Evolutionary conservation across 352 stramenopile species (phyloP).

Genomic region (Phytophthora citricola): DNA sequence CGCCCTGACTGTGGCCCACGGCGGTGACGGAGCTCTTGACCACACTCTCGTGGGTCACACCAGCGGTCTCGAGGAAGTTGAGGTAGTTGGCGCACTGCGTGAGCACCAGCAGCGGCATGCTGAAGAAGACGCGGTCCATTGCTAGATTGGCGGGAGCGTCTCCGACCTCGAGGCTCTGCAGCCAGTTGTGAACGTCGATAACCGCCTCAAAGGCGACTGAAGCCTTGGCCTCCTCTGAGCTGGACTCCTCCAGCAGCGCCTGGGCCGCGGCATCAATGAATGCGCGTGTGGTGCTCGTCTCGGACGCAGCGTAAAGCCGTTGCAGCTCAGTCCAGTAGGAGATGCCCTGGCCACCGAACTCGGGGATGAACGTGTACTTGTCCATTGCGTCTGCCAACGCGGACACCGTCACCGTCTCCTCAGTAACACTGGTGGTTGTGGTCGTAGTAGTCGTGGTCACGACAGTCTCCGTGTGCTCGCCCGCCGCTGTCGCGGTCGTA

Average conservation of each 20-base stretch:
- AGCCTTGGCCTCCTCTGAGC: slow-evolving; percentile 35
- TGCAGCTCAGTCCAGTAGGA: slow-evolving; percentile 74
- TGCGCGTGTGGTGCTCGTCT: slow-evolving; percentile 31
- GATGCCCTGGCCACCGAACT: slow-evolving; percentile 79
- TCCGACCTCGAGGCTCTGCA: slow-evolving; percentile 39
- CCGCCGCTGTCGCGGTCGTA: slow-evolving; percentile 24
- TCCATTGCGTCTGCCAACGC: slow-evolving; percentile 35
- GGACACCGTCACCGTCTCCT: slow-evolving; percentile 19
- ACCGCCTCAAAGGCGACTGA: slow-evolving; percentile 60
- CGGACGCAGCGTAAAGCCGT: slow-evolving; percentile 49
- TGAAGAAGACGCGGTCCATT: slow-evolving; percentile 63
- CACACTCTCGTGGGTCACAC: slow-evolving; percentile 67
- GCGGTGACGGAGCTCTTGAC: slow-evolving; percentile 49
- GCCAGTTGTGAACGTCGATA: slow-evolving; percentile 64
- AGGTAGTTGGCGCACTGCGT: slow-evolving; percentile 85
- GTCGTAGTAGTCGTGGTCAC: slow-evolving; percentile 28
- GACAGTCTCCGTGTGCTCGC: slow-evolving; percentile 36
- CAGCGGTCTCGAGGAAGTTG: slow-evolving; percentile 59
- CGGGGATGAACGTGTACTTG: slow-evolving; percentile 47
- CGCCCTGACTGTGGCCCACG: slow-evolving; percentile 82
- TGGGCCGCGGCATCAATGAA: slow-evolving; percentile 58
- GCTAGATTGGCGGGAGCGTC: slow-evolving; percentile 35
- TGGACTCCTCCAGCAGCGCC: slow-evolving; percentile 62
- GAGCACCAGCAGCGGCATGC: slow-evolving; percentile 81
- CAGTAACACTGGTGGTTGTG: slow-evolving; percentile 27